Evolutionary conservation across 352 stramenopile species (phyloP), one percentile per base, ranked within the genome.

Genomic region (Blastocystis sp.): DNA sequence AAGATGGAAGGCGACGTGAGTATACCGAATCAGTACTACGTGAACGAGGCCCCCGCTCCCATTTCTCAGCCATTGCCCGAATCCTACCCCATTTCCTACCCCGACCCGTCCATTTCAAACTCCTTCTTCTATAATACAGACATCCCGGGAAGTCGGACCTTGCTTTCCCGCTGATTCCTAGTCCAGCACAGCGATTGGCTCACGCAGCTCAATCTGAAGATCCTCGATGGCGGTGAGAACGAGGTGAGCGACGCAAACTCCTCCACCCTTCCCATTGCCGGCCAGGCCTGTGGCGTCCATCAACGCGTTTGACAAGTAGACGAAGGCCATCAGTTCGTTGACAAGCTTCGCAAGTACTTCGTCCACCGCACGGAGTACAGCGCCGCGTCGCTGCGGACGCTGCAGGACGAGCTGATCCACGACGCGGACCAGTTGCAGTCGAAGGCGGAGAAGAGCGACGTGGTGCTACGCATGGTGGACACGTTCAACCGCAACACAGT

Each of bases 181-280:
- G 74, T 84, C n/a, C 74, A 84, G 42, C 74, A 84, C 60, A 84
- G 74, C 21, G 74, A 84, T 54, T 84, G 74, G 74, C 60, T 84
- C 0, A 84, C 74, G 10, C 74, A 84, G 57, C 21, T 84, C 19
- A 84, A 84, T 54, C 61, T 84, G 21, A 84, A 84, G 57, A 64
- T 64, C 0, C 74, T 84, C 1, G 74, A 84, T n/a, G 74, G 57
- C 21, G 54, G 54, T 2, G 52, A 84, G 4, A 45, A 10, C 6
- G 9, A 62, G 34, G 45, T 48, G 69, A 62, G 14, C 59, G 42
- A 28, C 45, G 17, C 11, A 66, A 64, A 17, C 11, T 14, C 11
- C 3, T 42, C 19, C 19, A 10, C 7, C 28, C 17, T 54, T 70
- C 57, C 48, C 42, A 9, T 21, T 24, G 69, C 4, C n/a, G 60